Conservation (phyloP, 163 green algal genomes). For the Volvox carteri region DNA sequence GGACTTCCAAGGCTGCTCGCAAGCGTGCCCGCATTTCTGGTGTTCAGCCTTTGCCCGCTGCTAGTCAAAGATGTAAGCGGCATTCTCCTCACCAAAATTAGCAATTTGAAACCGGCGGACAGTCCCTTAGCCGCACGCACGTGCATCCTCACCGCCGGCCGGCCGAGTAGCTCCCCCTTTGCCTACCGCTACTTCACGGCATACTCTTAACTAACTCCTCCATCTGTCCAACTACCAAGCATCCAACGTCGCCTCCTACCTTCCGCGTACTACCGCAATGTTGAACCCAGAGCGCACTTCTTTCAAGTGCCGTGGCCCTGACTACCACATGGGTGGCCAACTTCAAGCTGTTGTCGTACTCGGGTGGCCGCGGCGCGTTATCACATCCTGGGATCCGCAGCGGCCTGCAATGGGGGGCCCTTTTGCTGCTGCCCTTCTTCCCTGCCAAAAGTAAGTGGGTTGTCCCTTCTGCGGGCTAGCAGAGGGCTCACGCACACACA, state of each 20-base stretch:
- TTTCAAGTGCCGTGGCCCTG: constrained; percentile 1
- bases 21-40: background rate
- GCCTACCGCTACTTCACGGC: too few species aligned
- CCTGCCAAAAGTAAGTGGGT: constrained; percentile 35
- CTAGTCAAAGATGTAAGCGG: constrained; percentile 28
- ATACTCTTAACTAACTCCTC: too few species aligned
- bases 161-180: too few species aligned
- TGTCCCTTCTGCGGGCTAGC: too few species aligned
- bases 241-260: too few species aligned
- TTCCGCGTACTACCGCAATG: too few species aligned
- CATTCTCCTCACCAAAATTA: background rate
- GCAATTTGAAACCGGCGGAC: too few species aligned
- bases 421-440: constrained; percentile 51
- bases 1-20: background rate
- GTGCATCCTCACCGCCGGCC: too few species aligned
- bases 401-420: constrained; percentile 12
- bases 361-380: constrained; percentile 22
- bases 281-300: constrained; percentile 41
- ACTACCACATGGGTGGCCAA: constrained; percentile 34
- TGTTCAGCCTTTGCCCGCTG: background rate
- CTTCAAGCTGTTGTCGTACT: constrained; percentile 42
- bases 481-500: too few species aligned
- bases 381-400: background rate
- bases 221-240: too few species aligned
- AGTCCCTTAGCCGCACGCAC: too few species aligned